Percentiles rank a stretch among this genome's conserved stretches.
Conservation (phyloP, 768 basidiomycete species). For the Leccinum barrowsii region DNA sequence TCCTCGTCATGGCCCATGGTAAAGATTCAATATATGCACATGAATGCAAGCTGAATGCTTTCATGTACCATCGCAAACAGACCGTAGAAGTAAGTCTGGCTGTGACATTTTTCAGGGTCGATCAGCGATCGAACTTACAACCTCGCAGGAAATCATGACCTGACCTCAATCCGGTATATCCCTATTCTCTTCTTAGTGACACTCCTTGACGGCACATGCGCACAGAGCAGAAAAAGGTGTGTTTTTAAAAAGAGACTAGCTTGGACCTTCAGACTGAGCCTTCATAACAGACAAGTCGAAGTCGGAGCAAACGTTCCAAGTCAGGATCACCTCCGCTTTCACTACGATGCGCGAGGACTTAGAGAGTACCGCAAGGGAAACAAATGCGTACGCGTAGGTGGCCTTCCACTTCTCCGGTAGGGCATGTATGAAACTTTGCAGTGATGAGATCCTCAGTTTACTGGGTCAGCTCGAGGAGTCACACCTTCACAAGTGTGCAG, state of each 20-base stretch:
- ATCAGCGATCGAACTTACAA: slow-evolving; percentile 1
- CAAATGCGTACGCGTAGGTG: slow-evolving; percentile 28
- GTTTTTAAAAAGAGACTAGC: not conserved
- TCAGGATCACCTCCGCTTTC: slow-evolving; percentile 17
- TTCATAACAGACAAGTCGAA: slow-evolving; percentile 8
- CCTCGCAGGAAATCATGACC: slow-evolving; percentile 9
- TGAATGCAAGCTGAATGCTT: slow-evolving; percentile 3
- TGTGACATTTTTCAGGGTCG: not conserved
- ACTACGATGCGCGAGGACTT: slow-evolving; percentile 8
- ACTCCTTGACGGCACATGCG: not conserved
- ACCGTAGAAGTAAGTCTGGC: slow-evolving; percentile 12
- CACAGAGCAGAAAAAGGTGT: slow-evolving; percentile 16
- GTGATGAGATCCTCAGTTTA: slow-evolving; percentile 17
- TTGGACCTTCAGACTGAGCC: not conserved
- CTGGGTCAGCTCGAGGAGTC: slow-evolving; percentile 23
- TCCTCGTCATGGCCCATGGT: slow-evolving; percentile 18
- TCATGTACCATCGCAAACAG: slow-evolving; percentile 3
- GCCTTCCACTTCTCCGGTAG: not conserved
- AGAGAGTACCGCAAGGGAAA: slow-evolving; percentile 20
- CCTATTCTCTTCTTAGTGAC: not conserved
- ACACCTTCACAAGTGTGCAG: slow-evolving; percentile 13
- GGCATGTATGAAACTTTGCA: slow-evolving; percentile 4
- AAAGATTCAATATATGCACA: not conserved
- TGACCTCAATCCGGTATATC: slow-evolving; percentile 13
- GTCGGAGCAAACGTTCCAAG: slow-evolving; percentile 22